Base-by-base conservation (phyloP, 1,284 basidiomycete species). In the Trichosporon sp. region DNA sequence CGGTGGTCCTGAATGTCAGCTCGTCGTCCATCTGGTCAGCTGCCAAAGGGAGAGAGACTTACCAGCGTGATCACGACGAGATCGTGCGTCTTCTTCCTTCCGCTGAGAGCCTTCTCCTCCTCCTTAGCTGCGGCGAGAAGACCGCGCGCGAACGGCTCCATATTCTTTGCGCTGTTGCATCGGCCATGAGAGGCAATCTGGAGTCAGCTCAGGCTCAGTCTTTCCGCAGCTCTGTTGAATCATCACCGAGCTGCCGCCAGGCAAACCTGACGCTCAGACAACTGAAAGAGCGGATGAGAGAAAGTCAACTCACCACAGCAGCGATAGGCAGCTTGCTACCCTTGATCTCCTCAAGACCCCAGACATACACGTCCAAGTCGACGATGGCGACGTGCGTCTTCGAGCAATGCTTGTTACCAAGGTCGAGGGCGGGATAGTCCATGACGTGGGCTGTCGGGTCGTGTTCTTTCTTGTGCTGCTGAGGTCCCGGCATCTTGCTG, bases 1-100 rank as follows among this genome's bases (percentile, higher is more conserved):
- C 89, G 83, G 69, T 90, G 89, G 70, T 92, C 89, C 89, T 91
- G 67, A 9, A 23, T n/a, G 29, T 58, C 34, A 57, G 23, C 60
- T 32, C 2, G 29, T 21, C 32, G 14, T 46, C 10, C 31, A 36
- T 2, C 29, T 14, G 21, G 21, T 23, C 6, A 25, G 68, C 75
- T n/a, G n/a, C n/a, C n/a, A n/a, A n/a, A n/a, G n/a, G n/a, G n/a
- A n/a, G n/a, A n/a, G n/a, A n/a, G n/a, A n/a, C n/a, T 59, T 54
- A 79, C 79, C 9, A 81, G 59, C 1, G 78, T 79, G 16, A 80
- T 73, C 1, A 80, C 72, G 1, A 81, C 64, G 44, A 78, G 56
- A 61, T 78, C 77, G 58, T 74, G 69, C 49, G 66, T 72, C 33
- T 64, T 66, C 21, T 64, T 37, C 27, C 70, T 63, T 10, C 60